Percentiles rank a stretch among this genome's conserved stretches.
phyloP scores from a whole-genome alignment of 768 basidiomycete genomes.

The Phylloporus sp. region DNA sequence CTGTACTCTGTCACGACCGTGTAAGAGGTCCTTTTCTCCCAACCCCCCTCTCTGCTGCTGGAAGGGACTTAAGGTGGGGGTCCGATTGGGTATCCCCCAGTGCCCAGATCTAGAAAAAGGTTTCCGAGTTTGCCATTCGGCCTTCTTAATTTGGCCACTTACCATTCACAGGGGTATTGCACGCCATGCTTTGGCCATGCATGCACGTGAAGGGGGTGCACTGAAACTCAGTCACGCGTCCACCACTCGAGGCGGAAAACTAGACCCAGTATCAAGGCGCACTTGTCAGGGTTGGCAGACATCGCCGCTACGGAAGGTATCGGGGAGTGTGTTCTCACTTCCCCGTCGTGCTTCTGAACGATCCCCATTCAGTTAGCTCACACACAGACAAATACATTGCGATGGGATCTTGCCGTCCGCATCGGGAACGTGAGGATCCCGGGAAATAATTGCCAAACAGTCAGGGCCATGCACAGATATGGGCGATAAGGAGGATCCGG shows the following conservation, averaged over 20 bases:
- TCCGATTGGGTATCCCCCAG: not conserved
- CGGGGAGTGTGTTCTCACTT: not conserved
- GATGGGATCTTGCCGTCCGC: slow-evolving; percentile 6
- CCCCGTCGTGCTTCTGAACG: not conserved
- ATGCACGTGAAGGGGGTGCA: not conserved
- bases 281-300: not conserved
- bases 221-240: slow-evolving; percentile 3
- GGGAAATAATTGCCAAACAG: not conserved
- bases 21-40: not conserved
- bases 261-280: not conserved
- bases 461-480: slow-evolving; percentile 7
- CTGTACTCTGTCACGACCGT: not conserved
- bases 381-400: slow-evolving; percentile 4
- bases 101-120: slow-evolving; percentile 11
- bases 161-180: slow-evolving; percentile 5
- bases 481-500: slow-evolving; percentile 14
- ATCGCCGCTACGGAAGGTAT: not conserved
- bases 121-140: not conserved
- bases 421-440: slow-evolving; percentile 3
- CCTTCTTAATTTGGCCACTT: slow-evolving; percentile 9
- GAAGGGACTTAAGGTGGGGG: not conserved
- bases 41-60: not conserved
- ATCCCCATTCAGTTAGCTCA: slow-evolving; percentile 3
- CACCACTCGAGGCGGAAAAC: not conserved
- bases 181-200: not conserved